These are phyloP conservation scores for Exophiala sideris DNA, from an alignment of 2,329 filamentous ascomycete genomes.

Conservation along the genomic window DNA sequence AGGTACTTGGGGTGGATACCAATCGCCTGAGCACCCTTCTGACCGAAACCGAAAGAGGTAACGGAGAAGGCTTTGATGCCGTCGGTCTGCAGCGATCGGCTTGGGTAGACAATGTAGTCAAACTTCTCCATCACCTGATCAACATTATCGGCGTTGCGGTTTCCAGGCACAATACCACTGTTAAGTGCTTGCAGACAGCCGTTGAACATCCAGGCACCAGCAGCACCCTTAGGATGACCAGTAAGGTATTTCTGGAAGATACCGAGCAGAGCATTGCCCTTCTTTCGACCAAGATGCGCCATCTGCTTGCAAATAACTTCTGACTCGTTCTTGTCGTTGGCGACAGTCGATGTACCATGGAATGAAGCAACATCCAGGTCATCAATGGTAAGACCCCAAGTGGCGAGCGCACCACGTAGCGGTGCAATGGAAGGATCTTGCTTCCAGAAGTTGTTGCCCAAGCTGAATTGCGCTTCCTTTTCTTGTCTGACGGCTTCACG, in stretches of 20 bases:
- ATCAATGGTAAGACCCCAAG: constrained; percentile 96
- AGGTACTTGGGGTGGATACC: constrained; percentile 96
- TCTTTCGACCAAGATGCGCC: constrained; percentile 86
- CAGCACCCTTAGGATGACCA: constrained; percentile 97
- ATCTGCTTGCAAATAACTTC: constrained; percentile 96
- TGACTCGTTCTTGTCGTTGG: constrained; percentile 99
- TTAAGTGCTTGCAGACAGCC: constrained; percentile 94
- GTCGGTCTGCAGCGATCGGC: constrained; percentile 91
- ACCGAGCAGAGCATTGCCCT: constrained; percentile 92
- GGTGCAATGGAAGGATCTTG: constrained; percentile 89
- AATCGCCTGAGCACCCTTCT: constrained; percentile 96
- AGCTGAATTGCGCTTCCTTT: constrained; percentile 85
- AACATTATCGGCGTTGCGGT: constrained; percentile 96
- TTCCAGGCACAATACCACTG: constrained; percentile 88
- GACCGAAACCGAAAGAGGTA: constrained; percentile 97
- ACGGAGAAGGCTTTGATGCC: constrained; percentile 98
- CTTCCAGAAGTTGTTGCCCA: constrained; percentile 99
- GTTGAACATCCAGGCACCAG: constrained; percentile 99
- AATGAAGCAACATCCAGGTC: constrained; percentile 94
- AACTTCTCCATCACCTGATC: constrained; percentile 96
- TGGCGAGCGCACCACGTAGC: constrained; percentile 90
- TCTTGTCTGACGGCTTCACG: constrained; percentile 83
- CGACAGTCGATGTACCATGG: constrained; percentile 97
- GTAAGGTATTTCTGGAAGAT: constrained; percentile 99
- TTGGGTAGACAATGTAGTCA: constrained; percentile 96